Evolutionary conservation across 768 basidiomycete genomes (phyloP).

Genomic region (Royoungia palumana): DNA sequence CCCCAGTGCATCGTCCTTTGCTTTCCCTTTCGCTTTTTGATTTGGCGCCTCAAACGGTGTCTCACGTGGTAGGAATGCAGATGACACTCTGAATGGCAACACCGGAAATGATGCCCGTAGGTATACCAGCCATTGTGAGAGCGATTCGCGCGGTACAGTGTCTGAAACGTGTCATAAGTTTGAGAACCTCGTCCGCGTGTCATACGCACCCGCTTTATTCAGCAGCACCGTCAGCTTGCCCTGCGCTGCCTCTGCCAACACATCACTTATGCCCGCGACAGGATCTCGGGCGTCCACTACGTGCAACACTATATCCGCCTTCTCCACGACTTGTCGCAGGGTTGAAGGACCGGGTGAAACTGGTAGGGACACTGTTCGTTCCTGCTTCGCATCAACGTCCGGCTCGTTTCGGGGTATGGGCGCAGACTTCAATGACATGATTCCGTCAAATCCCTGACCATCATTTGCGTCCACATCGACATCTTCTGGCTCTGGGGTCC

Average conservation of each 20-base stretch:
- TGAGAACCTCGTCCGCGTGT: not conserved
- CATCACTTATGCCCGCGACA: conserved; percentile 67
- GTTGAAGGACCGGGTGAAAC: conserved; percentile 27
- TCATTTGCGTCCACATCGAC: conserved; percentile 30
- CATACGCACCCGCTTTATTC: conserved; percentile 78
- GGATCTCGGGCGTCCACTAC: conserved; percentile 88
- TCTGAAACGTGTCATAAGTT: conserved; percentile 43
- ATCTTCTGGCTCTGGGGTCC: conserved; percentile 27
- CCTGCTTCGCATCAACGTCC: not conserved
- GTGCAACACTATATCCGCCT: conserved; percentile 75
- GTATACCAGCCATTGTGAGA: conserved; percentile 62
- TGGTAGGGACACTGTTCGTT: conserved; percentile 17
- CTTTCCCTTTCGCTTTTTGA: conserved; percentile 46
- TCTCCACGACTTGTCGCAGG: conserved; percentile 53
- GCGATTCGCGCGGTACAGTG: conserved; percentile 72
- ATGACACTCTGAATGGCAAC: conserved; percentile 69
- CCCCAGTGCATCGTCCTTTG: conserved; percentile 59
- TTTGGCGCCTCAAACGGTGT: conserved; percentile 27
- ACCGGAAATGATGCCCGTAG: conserved; percentile 62
- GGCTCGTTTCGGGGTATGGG: conserved; percentile 1
- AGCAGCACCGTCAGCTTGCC: conserved; percentile 64
- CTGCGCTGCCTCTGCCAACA: conserved; percentile 38
- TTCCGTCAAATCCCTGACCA: conserved; percentile 38
- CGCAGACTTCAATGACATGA: conserved; percentile 21
- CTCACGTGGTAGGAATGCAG: conserved; percentile 55